phyloP scores from a whole-genome alignment of 768 basidiomycete species.

The Podaxis rugospora region DNA sequence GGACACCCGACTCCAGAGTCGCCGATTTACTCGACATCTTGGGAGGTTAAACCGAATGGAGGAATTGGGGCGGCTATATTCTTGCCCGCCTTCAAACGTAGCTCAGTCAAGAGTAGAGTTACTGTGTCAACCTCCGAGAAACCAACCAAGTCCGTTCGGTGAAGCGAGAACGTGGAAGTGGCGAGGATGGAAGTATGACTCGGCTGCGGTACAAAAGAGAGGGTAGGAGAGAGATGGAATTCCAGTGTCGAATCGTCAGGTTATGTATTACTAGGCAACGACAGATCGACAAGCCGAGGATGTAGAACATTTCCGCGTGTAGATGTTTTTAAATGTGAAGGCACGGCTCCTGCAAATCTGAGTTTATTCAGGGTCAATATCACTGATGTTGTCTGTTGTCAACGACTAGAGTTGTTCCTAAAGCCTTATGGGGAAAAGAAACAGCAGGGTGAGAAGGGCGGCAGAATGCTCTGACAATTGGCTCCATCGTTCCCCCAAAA shows the following conservation, averaged over 20 bases:
- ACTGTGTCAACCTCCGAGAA: neutral
- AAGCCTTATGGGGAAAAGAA: neutral
- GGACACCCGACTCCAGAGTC: conserved; percentile 21
- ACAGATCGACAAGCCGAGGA: neutral
- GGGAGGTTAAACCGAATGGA: neutral
- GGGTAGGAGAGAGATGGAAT: conserved; percentile 9
- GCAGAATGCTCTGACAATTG: neutral
- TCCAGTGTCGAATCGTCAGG: neutral
- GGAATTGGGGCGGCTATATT: neutral
- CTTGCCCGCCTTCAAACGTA: neutral
- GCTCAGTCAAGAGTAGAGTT: neutral
- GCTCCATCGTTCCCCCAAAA: neutral
- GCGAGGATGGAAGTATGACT: neutral
- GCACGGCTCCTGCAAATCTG: neutral
- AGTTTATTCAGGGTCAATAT: neutral
- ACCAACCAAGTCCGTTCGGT: neutral
- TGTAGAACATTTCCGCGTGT: neutral
- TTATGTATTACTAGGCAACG: neutral
- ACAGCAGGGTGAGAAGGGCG: neutral
- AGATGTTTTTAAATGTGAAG: neutral
- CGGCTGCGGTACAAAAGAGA: neutral
- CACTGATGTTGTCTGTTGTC: neutral
- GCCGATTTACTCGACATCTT: conserved; percentile 16
- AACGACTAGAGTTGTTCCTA: neutral
- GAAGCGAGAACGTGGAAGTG: neutral